phyloP scores from a whole-genome alignment of 305 asterid genomes.

The Solanum hybrid region DNA sequence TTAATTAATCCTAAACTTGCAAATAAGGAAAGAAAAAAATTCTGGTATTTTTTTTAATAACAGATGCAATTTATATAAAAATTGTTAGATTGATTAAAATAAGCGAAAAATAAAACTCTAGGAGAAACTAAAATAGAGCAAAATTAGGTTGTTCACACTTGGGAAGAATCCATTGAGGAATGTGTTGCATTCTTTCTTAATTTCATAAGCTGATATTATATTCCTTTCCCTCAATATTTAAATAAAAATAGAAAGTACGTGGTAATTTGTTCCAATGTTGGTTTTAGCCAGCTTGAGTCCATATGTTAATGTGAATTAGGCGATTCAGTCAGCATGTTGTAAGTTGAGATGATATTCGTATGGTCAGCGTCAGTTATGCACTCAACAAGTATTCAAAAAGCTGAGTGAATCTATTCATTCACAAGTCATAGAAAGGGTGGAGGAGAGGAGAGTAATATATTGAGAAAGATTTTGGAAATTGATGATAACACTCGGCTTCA shows the following conservation, averaged over 20 bases:
- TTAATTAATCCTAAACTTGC: not conserved
- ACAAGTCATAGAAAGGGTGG: not conserved
- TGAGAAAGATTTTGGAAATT: not conserved
- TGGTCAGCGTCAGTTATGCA: not conserved
- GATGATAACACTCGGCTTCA: not conserved
- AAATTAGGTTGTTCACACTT: not conserved
- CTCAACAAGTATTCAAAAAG: not conserved
- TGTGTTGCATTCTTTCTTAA: not conserved
- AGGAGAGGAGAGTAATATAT: not conserved
- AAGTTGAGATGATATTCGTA: not conserved
- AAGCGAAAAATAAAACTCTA: not conserved
- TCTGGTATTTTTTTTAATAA: not conserved
- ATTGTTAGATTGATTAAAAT: not conserved
- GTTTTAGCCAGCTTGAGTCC: not conserved
- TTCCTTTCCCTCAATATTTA: not conserved
- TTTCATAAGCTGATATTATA: not conserved
- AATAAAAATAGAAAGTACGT: not conserved
- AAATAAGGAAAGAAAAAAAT: not conserved
- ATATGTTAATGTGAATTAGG: not conserved
- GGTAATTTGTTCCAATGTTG: not conserved
- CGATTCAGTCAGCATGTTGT: not conserved
- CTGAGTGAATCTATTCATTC: not conserved
- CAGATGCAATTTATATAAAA: not conserved
- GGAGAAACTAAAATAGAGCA: not conserved
- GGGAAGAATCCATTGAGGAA: not conserved